A percentile compares a stretch with the other conserved stretches of the same genome.
phyloP scores from a whole-genome alignment of 176 grass and related monocot genomes.

The Aechmea fasciata region DNA sequence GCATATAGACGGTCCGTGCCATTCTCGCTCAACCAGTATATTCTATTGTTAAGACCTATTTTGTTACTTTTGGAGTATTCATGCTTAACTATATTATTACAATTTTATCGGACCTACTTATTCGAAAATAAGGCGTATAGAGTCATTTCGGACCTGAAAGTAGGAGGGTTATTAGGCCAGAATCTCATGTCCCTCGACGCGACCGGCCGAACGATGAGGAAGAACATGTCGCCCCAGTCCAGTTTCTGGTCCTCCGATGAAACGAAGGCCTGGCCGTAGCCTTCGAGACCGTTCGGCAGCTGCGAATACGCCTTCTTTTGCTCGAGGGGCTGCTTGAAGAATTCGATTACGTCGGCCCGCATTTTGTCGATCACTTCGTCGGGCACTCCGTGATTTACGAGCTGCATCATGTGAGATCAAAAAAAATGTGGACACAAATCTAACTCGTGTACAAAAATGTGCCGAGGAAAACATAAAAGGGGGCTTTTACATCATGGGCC shows the following conservation, averaged over 20 bases:
- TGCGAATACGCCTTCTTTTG: slow-evolving; percentile 22
- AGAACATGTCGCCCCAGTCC: slow-evolving; percentile 36
- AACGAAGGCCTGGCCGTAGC: slow-evolving; percentile 36
- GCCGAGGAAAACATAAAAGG: neutral
- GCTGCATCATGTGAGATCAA: slow-evolving; percentile 12
- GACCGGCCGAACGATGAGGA: slow-evolving; percentile 15
- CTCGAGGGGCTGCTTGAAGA: slow-evolving; percentile 32
- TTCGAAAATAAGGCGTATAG: too few species aligned
- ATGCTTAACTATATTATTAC: too few species aligned
- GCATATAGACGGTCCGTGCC: too few species aligned
- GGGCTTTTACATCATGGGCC: neutral
- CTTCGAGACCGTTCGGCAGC: slow-evolving; percentile 17
- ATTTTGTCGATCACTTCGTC: slow-evolving; percentile 17
- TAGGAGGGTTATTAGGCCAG: slow-evolving; percentile 20
- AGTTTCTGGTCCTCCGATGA: slow-evolving; percentile 31
- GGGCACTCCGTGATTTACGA: slow-evolving; percentile 25
- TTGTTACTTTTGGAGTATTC: neutral
- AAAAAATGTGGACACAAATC: neutral
- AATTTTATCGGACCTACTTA: too few species aligned
- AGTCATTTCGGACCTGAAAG: slow-evolving; percentile 17
- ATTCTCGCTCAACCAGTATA: too few species aligned
- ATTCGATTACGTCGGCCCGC: slow-evolving; percentile 7
- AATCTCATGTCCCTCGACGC: slow-evolving; percentile 1
- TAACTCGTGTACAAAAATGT: neutral
- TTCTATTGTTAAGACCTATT: neutral